These are phyloP conservation scores for Exsudoporus floridanus DNA, from an alignment of 1,284 basidiomycete species.

Conservation along the genomic window DNA sequence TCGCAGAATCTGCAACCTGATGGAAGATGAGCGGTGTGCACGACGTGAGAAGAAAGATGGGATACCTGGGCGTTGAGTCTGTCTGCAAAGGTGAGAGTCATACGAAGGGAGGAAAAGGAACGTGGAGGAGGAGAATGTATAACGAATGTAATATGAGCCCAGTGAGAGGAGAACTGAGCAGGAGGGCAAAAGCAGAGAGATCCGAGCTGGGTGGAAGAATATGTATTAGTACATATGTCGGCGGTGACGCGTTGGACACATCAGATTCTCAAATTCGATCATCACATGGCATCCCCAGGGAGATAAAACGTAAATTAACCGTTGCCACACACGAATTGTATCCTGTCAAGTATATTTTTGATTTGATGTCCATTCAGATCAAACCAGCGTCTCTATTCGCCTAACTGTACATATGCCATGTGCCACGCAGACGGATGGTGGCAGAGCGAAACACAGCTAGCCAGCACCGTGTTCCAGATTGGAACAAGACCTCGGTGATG, in stretches of 20 bases:
- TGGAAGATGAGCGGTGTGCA: not conserved
- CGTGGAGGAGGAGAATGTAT: constrained; percentile 16
- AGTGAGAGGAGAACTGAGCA: constrained; percentile 4
- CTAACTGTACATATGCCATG: too few relatives aligned
- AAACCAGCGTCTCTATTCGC: too few relatives aligned
- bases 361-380: not conserved
- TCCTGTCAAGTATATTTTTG: not conserved
- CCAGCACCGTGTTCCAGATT: not conserved
- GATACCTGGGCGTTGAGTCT: constrained; percentile 43
- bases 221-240: constrained; percentile 13
- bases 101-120: constrained; percentile 23
- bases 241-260: constrained; percentile 8
- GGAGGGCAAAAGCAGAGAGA: not conserved
- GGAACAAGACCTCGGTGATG: too few relatives aligned
- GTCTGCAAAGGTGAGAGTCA: constrained; percentile 42
- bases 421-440: too few relatives aligned
- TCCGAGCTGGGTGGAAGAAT: not conserved
- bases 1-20: constrained; percentile 64
- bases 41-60: not conserved
- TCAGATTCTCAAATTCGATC: constrained; percentile 22
- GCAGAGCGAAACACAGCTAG: not conserved
- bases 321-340: constrained; percentile 12
- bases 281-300: constrained; percentile 22
- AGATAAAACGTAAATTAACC: constrained; percentile 25
- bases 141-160: constrained; percentile 21